Conservation (phyloP, 2,329 filamentous ascomycete genomes). For the Magnaporthiopsis incrustans region DNA sequence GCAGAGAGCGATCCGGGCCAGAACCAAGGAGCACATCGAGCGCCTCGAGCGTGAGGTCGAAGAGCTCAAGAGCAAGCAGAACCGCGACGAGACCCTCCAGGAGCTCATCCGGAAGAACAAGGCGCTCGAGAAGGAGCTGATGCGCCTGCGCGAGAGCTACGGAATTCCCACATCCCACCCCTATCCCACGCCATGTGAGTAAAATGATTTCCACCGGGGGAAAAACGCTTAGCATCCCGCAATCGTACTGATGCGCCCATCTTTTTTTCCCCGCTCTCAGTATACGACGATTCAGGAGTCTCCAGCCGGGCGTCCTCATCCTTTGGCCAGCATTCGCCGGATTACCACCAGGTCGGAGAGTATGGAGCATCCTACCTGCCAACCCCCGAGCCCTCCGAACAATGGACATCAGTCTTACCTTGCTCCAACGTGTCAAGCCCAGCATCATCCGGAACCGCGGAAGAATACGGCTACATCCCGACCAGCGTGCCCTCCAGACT, state of each 20-base stretch:
- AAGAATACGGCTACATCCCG: constrained; percentile 41
- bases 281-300: constrained; percentile 18
- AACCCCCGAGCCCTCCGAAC: constrained; percentile 35
- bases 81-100: constrained; percentile 42
- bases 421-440: constrained; percentile 45
- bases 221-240: constrained; percentile 15
- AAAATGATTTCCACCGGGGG: background rate
- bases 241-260: background rate
- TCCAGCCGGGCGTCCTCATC: constrained; percentile 35
- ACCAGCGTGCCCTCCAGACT: constrained; percentile 39
- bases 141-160: constrained; percentile 35
- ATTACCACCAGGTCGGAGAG: constrained; percentile 31
- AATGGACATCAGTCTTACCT: constrained; percentile 35
- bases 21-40: constrained; percentile 82
- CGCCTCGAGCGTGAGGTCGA: constrained; percentile 65
- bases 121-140: constrained; percentile 45
- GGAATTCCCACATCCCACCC: constrained; percentile 31
- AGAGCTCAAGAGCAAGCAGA: constrained; percentile 51
- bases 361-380: constrained; percentile 31
- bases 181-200: constrained; percentile 33
- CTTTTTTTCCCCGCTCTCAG: background rate
- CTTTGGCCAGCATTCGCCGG: constrained; percentile 31
- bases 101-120: constrained; percentile 44
- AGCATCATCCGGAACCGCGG: constrained; percentile 38
- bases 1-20: constrained; percentile 76